Conservation (phyloP, 371 early-diverging fungal species). For the Rhizopus delemar region DNA sequence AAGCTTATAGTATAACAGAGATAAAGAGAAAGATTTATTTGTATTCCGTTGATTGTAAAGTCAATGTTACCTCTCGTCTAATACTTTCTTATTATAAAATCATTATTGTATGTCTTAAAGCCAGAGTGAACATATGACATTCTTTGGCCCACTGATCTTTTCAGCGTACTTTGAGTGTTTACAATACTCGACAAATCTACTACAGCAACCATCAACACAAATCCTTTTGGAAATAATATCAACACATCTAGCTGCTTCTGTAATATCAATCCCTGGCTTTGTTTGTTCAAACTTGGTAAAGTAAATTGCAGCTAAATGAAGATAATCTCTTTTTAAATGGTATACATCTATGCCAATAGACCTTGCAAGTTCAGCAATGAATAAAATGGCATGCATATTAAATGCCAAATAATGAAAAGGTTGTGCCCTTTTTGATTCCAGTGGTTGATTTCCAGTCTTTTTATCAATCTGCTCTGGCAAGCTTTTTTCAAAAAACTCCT, state of each 20-base stretch:
- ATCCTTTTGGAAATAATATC: constrained; percentile 18
- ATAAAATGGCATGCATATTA: constrained; percentile 42
- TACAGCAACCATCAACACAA: constrained; percentile 18
- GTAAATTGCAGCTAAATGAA: constrained; percentile 30
- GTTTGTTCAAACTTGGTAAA: constrained; percentile 17
- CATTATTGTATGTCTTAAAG: neutral
- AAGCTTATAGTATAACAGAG: too few relatives aligned
- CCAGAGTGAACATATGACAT: constrained; percentile 34
- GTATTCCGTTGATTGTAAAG: too few relatives aligned
- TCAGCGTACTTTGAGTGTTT: constrained; percentile 24
- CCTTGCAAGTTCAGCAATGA: constrained; percentile 28
- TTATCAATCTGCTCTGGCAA: constrained; percentile 31
- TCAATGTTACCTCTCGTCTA: too few relatives aligned
- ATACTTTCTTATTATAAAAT: too few relatives aligned
- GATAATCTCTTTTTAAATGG: constrained; percentile 5
- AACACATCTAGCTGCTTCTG: constrained; percentile 32
- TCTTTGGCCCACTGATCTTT: constrained; percentile 34
- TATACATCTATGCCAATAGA: constrained; percentile 21
- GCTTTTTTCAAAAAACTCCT: constrained; percentile 14
- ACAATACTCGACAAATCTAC: constrained; percentile 20
- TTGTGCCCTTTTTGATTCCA: constrained; percentile 34
- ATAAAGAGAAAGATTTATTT: too few relatives aligned
- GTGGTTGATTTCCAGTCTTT: constrained; percentile 41
- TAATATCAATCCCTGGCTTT: constrained; percentile 32
- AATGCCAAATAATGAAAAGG: constrained; percentile 48